These are phyloP conservation scores for Lactarius sp. DNA, from an alignment of 768 basidiomycete species.

Conservation along the genomic window DNA sequence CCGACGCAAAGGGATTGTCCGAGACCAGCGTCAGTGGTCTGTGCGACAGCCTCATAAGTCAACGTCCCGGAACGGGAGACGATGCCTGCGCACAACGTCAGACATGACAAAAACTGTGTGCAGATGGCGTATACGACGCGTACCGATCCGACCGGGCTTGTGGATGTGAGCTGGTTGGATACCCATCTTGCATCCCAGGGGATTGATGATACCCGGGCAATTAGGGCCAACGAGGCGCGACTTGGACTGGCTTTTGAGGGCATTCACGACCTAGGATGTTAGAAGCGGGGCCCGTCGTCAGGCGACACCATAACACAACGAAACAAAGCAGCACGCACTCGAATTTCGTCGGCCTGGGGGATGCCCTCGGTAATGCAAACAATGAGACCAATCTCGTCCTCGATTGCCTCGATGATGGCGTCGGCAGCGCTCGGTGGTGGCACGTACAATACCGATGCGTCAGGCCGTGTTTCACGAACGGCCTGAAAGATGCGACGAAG, in stretches of 20 bases:
- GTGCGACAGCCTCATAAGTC: slow-evolving; percentile 98
- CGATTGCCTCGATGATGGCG: slow-evolving; percentile 98
- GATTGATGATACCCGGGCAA: slow-evolving; percentile 98
- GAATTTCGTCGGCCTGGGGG: slow-evolving; percentile 95
- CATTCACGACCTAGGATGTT: slow-evolving; percentile 72
- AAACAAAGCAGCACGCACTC: slow-evolving; percentile 40
- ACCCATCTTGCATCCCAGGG: slow-evolving; percentile 98
- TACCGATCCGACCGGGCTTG: slow-evolving; percentile 92
- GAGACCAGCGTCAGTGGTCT: slow-evolving; percentile 92
- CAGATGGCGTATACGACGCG: slow-evolving; percentile 25
- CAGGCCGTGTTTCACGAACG: slow-evolving; percentile 77
- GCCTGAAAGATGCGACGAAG: slow-evolving; percentile 48
- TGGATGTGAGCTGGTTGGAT: slow-evolving; percentile 98
- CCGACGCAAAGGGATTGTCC: slow-evolving; percentile 96
- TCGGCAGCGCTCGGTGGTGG: slow-evolving; percentile 95
- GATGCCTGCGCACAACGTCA: slow-evolving; percentile 51
- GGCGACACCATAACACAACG: background rate
- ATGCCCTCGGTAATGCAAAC: slow-evolving; percentile 99
- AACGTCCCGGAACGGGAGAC: slow-evolving; percentile 94
- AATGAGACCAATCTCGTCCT: slow-evolving; percentile 95
- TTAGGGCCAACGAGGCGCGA: slow-evolving; percentile 97
- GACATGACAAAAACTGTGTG: background rate
- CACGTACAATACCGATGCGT: slow-evolving; percentile 95
- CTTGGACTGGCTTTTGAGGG: slow-evolving; percentile 88
- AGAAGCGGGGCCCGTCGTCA: background rate